Evolutionary conservation across 108 stramenopile species (phyloP).

Genomic region (Thalassiosira profunda): DNA sequence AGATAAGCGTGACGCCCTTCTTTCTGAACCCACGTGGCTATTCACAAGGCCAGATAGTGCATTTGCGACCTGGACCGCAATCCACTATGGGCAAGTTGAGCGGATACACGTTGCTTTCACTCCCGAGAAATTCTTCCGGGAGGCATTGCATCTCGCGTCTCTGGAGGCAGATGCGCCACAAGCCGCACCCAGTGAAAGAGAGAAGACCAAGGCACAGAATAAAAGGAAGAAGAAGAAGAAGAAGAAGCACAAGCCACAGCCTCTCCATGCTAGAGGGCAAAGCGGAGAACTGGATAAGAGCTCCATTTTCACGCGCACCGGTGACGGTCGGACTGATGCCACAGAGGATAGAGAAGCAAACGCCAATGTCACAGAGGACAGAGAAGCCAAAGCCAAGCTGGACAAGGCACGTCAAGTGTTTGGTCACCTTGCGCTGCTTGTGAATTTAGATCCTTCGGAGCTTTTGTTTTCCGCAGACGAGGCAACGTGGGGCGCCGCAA

Average conservation of each 20-base stretch:
- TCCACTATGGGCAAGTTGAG: background rate
- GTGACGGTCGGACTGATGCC: no score
- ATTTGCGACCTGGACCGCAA: constrained; percentile 12
- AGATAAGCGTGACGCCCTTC: background rate
- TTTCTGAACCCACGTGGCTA: background rate
- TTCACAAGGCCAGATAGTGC: constrained; percentile 4
- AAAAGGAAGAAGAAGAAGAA: constrained; percentile 11
- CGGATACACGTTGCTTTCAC: constrained; percentile 10
- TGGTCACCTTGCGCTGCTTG: no score
- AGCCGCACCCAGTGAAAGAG: background rate
- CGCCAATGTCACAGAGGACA: no score
- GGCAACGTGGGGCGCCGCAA: no score
- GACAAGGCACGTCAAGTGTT: no score
- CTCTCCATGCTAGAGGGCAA: no score
- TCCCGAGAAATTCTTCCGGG: constrained; percentile 5
- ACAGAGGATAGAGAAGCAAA: no score
- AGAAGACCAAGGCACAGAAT: background rate
- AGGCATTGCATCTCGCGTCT: background rate
- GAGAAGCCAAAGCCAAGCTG: no score
- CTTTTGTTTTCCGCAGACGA: no score
- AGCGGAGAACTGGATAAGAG: no score
- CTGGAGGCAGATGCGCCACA: background rate
- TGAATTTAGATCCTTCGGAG: no score
- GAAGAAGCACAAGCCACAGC: constrained; percentile 27
- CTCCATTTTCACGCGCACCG: no score